A percentile compares a stretch with the other conserved stretches of the same genome.
These are phyloP conservation scores for Diaporthe citriasiana DNA, from an alignment of 2,329 filamentous ascomycete species.

Conservation along the genomic window DNA sequence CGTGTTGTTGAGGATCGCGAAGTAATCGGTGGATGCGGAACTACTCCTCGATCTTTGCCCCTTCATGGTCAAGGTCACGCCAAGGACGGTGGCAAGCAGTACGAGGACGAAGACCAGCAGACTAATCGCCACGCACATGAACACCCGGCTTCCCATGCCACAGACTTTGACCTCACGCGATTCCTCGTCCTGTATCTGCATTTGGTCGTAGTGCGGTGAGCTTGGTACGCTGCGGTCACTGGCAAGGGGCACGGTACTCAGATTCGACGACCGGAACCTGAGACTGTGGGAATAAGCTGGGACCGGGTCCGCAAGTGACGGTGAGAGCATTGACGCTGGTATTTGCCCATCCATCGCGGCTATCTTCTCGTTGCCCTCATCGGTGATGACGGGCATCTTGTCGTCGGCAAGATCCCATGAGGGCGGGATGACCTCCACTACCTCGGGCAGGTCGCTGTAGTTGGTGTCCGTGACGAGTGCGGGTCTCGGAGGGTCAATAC, in stretches of 20 bases:
- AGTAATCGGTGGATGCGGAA: neutral
- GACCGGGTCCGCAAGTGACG: conserved; percentile 29
- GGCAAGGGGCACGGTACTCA: conserved; percentile 15
- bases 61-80: conserved; percentile 32
- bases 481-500: conserved; percentile 26
- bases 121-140: conserved; percentile 22
- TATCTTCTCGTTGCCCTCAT: conserved; percentile 24
- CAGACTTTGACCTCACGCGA: conserved; percentile 17
- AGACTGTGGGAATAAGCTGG: conserved; percentile 30
- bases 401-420: conserved; percentile 10
- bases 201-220: conserved; percentile 11
- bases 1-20: conserved; percentile 5
- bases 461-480: conserved; percentile 15
- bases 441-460: conserved; percentile 37
- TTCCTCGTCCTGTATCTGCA: conserved; percentile 5
- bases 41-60: neutral
- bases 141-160: conserved; percentile 29
- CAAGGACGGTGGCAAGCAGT: conserved; percentile 28
- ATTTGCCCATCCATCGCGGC: conserved; percentile 15
- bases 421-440: conserved; percentile 22
- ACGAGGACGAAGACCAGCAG: conserved; percentile 34
- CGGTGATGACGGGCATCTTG: conserved; percentile 32
- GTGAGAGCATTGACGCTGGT: conserved; percentile 13
- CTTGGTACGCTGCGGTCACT: neutral
- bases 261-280: conserved; percentile 1